A percentile compares a stretch with the other conserved stretches of the same genome.
Evolutionary conservation across 257 asterid species (phyloP).

Genomic region (Solanum rostratum): DNA sequence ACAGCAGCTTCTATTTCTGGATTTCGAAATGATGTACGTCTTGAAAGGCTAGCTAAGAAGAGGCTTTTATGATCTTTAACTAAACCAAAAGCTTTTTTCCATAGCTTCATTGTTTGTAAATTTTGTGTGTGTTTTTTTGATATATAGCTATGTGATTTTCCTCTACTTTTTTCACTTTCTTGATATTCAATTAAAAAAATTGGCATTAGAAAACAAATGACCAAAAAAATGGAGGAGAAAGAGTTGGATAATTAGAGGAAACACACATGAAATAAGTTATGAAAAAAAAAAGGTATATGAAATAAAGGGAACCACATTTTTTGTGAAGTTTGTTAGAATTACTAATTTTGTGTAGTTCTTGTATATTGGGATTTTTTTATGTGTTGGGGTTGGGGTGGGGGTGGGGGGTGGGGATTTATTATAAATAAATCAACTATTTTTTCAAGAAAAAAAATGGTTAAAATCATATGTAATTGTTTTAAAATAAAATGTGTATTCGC

Average conservation of each 20-base stretch:
- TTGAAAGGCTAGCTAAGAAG: conserved; percentile 43
- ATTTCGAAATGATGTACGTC: conserved; percentile 53
- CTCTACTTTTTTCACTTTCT: neutral
- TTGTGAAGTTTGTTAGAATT: neutral
- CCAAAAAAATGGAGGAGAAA: neutral
- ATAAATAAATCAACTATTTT: neutral
- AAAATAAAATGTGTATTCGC: neutral
- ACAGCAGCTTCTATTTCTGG: conserved; percentile 73
- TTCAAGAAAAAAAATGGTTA: neutral
- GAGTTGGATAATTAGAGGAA: neutral
- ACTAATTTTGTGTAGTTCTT: neutral
- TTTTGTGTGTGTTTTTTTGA: neutral
- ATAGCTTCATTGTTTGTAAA: conserved; percentile 42
- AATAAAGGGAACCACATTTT: neutral
- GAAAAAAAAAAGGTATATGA: neutral
- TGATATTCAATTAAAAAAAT: neutral
- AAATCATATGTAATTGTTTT: neutral
- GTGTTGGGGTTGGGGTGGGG: neutral
- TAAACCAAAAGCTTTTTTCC: conserved; percentile 57
- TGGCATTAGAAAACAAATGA: neutral
- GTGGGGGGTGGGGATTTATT: neutral
- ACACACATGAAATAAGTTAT: neutral
- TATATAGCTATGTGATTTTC: neutral
- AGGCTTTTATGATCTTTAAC: conserved; percentile 69
- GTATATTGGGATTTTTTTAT: neutral